Base-by-base conservation (phyloP, 768 basidiomycete species). In the Lentinula sp. region DNA sequence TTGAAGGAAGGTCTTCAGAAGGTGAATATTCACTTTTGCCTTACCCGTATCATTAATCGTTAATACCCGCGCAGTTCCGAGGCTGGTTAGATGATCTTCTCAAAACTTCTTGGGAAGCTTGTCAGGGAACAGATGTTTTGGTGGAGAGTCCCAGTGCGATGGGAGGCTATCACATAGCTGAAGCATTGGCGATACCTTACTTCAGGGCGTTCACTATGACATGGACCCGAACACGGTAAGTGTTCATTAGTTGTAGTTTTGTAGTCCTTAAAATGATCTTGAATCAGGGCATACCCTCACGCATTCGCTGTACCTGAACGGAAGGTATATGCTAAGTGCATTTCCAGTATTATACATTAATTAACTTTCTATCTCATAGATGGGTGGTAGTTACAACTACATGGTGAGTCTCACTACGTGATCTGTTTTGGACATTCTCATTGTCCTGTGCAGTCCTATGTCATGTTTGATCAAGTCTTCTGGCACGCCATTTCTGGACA, bases 321-420 rank as follows among this genome's bases (percentile, higher is more conserved):
- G 67, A 98, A 97, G 83, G 91, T 88, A 66, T 21, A 13, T 45
- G 23, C 74, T 59, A 37, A 23, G 35, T 57, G 32, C 53, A 18
- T 35, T 11, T 4, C 11, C 23, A 45, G 11, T 8, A 9, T 11
- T 51, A 13, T 39, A 11, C 10, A 32, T 39, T 60, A 46, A 53
- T 69, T 63, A 61, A 28, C 28, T 28, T 69, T n/a, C 23, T 50
- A 46, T 56, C 43, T 59, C 45, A 51, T 62, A 92, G 88, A 93
- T 97, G 88, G 97, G 96, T 10, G 96, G 96, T 31, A 80, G 91
- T 62, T 99, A 98, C 73, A 99, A 99, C 70, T 99, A 98, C 73
- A 97, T 99, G 95, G 91, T 93, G 68, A 54, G 79, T 15, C 23
- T 32, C 21, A 23, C n/a, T 37, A 58, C 23, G 50, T 48, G 48